Base-by-base conservation (phyloP, 2,329 filamentous ascomycete genomes). In the Aspergillus chevalieri region DNA sequence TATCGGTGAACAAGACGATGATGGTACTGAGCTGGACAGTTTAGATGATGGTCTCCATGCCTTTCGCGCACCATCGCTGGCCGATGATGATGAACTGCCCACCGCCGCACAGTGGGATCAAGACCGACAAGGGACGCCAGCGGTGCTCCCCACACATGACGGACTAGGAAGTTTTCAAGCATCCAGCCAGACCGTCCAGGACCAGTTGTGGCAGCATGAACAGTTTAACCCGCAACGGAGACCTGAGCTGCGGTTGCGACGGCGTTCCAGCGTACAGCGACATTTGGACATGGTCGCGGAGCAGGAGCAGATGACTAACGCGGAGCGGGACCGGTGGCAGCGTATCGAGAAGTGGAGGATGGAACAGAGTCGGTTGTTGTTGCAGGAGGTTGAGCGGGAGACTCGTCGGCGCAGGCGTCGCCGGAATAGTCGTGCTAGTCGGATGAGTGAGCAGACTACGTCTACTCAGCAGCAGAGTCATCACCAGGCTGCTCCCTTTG, bases 281-380 rank as follows among this genome's bases (percentile, higher is more conserved):
- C 74, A 78, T 49, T 60, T 84, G 10, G 80, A 82, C 56, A 72
- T 75, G 9, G 66, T 83, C 38, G 76, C 78, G 52, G 74, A 82
- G 57, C 78, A 82, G 49, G 75, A 77, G 34, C 78, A 81, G 39
- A 21, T 39, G 12, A 71, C 75, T 33, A 71, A 77, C 24, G 79
- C 84, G 38, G 85, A 89, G 55, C 75, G 80, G 38, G 89, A 95
- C 58, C 85, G 86, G 64, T 86, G 85, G 64, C 82, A 85, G 59
- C 81, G 92, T 52, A 95, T 98, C 64, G 92, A 97, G 69, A 81
- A 82, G 46, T 98, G 93, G 93, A 82, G 91, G 49, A 72, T 94
- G 63, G 92, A 97, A 63, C 91, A 98, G 66, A 95, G 90, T 67
- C 82, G 82, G 51, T 83, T 89, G 9, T 74, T 98, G 24, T 68